phyloP scores from a whole-genome alignment of 225 moss, liverwort and hornwort species.

The Straminergon stramineum region DNA sequence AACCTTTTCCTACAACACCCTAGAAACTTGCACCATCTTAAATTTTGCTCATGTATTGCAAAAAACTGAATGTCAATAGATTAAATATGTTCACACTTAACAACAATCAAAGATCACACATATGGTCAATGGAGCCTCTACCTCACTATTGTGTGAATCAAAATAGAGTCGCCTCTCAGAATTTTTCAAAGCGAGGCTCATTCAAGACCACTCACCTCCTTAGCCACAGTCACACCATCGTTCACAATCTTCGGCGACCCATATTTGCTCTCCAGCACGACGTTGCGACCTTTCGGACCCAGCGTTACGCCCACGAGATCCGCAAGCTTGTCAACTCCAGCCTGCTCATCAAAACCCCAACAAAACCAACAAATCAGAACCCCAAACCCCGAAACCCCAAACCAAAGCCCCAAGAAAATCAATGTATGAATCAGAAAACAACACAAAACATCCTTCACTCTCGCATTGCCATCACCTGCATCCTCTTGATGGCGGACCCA shows the following conservation, averaged over 20 bases:
- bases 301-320: conserved; percentile 93
- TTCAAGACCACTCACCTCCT: conserved; percentile 51
- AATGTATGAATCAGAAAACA: not conserved
- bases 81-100: not conserved
- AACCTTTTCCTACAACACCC: not conserved
- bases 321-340: conserved; percentile 90
- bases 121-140: not conserved
- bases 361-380: not conserved
- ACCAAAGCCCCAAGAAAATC: not conserved
- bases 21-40: not conserved
- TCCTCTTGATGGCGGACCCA: conserved; percentile 85
- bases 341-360: conserved; percentile 22
- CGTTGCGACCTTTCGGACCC: conserved; percentile 92
- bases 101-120: not conserved
- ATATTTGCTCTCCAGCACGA: conserved; percentile 97
- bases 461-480: conserved; percentile 53
- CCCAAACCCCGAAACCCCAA: not conserved
- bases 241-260: conserved; percentile 99
- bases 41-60: not conserved
- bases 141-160: not conserved
- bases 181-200: not conserved
- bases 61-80: not conserved
- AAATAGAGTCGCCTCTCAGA: not conserved
- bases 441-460: not conserved
- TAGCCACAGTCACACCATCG: conserved; percentile 95